These are phyloP conservation scores for Lodderomyces elongisporus DNA, from an alignment of 1,139 yeast species.

Conservation along the genomic window DNA sequence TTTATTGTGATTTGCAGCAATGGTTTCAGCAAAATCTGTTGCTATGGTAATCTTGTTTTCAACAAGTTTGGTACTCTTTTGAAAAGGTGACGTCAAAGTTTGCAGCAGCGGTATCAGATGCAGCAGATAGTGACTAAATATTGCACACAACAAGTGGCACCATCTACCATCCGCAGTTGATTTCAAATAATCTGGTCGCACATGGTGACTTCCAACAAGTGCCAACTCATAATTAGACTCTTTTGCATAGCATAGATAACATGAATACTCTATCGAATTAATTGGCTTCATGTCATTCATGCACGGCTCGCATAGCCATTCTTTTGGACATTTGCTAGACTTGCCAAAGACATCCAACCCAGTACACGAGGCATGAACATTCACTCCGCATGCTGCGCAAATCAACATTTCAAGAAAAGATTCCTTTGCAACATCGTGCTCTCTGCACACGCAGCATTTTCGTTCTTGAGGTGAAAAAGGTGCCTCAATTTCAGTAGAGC, in stretches of 20 bases:
- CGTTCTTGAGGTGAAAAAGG: constrained; percentile 18
- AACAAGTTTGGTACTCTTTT: constrained; percentile 5
- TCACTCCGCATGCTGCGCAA: constrained; percentile 67
- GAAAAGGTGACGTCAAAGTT: constrained; percentile 7
- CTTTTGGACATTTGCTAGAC: constrained; percentile 17
- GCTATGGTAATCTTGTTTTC: constrained; percentile 22
- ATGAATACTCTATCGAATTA: constrained; percentile 54
- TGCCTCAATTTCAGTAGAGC: constrained; percentile 6
- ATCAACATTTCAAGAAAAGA: constrained; percentile 33
- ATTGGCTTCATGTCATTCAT: constrained; percentile 62
- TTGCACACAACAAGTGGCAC: constrained; percentile 78
- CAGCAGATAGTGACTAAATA: constrained; percentile 47
- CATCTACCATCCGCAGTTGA: constrained; percentile 75
- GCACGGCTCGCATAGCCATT: constrained; percentile 85
- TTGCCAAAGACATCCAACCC: constrained; percentile 40
- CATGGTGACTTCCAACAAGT: constrained; percentile 33
- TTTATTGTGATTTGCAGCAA: constrained; percentile 19
- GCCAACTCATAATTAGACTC: constrained; percentile 45
- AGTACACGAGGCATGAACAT: constrained; percentile 68
- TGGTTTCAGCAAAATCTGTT: constrained; percentile 27
- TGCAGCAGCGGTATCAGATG: no score
- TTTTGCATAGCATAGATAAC: constrained; percentile 61
- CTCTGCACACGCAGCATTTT: constrained; percentile 57
- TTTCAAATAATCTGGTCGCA: constrained; percentile 64
- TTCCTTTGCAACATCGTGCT: constrained; percentile 21